Evolutionary conservation across 2,329 filamentous ascomycete species (phyloP).

Genomic region (Arthrocladium fulminans): DNA sequence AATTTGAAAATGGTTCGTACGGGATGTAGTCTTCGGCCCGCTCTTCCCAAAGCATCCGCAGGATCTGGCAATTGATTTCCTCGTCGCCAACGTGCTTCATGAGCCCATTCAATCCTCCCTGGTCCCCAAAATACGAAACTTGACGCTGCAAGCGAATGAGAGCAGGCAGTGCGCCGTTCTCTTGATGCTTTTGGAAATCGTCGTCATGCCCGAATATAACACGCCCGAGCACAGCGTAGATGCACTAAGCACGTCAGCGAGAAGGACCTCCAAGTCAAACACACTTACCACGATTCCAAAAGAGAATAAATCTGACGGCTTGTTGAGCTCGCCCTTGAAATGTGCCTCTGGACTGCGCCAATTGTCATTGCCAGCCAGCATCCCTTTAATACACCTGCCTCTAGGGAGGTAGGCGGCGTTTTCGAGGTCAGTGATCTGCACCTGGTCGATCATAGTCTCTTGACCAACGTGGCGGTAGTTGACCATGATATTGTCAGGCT

Average conservation of each 20-base stretch:
- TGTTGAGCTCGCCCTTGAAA: slow-evolving; percentile 25
- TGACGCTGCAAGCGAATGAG: slow-evolving; percentile 37
- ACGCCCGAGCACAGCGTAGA: slow-evolving; percentile 37
- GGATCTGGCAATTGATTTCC: slow-evolving; percentile 23
- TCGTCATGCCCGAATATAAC: slow-evolving; percentile 35
- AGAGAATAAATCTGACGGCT: slow-evolving; percentile 30
- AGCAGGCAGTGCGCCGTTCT: slow-evolving; percentile 30
- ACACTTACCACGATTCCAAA: slow-evolving; percentile 27
- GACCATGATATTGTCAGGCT: slow-evolving; percentile 29
- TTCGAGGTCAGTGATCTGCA: slow-evolving; percentile 28
- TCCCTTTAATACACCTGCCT: slow-evolving; percentile 15
- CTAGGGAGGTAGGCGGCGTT: slow-evolving; percentile 14
- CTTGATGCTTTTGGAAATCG: slow-evolving; percentile 24
- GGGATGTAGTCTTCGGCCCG: slow-evolving; percentile 25
- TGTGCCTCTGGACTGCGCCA: slow-evolving; percentile 32
- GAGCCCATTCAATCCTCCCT: slow-evolving; percentile 33
- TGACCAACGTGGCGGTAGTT: slow-evolving; percentile 19
- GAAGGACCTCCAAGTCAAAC: background rate
- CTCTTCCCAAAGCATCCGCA: slow-evolving; percentile 30
- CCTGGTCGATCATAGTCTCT: slow-evolving; percentile 18
- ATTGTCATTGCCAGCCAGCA: slow-evolving; percentile 26
- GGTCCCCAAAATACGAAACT: slow-evolving; percentile 41
- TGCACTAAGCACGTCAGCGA: slow-evolving; percentile 28
- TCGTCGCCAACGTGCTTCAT: slow-evolving; percentile 34
- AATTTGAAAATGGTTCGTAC: slow-evolving; percentile 28